Conservation (phyloP, 345 rosid species). For the Rhizophora apiculata region DNA sequence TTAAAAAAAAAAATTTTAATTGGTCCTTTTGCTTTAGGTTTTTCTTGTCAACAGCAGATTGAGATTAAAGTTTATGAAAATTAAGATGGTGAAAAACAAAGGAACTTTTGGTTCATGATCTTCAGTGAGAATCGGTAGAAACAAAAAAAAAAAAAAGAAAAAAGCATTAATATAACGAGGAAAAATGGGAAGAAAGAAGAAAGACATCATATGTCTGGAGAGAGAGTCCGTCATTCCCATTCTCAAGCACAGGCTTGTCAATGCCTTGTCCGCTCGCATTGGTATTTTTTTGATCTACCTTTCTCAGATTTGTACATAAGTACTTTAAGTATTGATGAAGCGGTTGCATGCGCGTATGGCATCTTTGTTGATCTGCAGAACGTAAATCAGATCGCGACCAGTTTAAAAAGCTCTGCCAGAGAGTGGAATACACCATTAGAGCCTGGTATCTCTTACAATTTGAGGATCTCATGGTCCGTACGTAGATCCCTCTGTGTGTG, state of each 20-base stretch:
- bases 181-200: constrained; percentile 48
- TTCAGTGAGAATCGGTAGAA: no score
- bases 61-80: no score
- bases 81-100: no score
- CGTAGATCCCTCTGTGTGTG: not conserved
- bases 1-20: no score
- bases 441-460: constrained; percentile 74
- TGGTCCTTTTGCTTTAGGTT: no score
- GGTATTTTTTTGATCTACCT: constrained; percentile 20
- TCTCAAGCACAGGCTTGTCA: constrained; percentile 53
- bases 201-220: constrained; percentile 55
- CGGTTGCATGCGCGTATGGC: not conserved
- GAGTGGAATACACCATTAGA: constrained; percentile 63
- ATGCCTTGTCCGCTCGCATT: constrained; percentile 42
- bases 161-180: not conserved
- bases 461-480: constrained; percentile 61
- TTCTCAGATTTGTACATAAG: not conserved
- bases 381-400: constrained; percentile 37
- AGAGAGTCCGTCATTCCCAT: constrained; percentile 73
- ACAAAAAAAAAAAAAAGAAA: no score
- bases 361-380: constrained; percentile 20
- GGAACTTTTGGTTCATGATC: no score
- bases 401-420: constrained; percentile 55
- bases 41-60: no score
- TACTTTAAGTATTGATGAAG: not conserved